Evolutionary conservation across 2,329 filamentous ascomycete genomes (phyloP).

Genomic region (Salinomyces thailandicus): DNA sequence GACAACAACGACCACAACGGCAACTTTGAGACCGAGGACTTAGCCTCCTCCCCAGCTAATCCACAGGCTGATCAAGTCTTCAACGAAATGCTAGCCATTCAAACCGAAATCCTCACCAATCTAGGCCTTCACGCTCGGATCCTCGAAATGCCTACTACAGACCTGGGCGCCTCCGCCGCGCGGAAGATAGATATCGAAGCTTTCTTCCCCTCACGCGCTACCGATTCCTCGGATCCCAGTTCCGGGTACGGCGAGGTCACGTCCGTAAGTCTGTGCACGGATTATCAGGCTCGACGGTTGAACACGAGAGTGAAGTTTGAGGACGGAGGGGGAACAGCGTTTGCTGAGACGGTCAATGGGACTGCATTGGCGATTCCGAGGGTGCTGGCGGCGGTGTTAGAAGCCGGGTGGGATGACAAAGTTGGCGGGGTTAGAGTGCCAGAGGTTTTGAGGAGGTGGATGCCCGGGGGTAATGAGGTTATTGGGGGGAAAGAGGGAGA

Average conservation of each 20-base stretch:
- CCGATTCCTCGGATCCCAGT: conserved; percentile 42
- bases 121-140: conserved; percentile 78
- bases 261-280: conserved; percentile 79
- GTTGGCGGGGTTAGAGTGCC: conserved; percentile 61
- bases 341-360: conserved; percentile 86
- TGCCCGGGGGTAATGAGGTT: conserved; percentile 39
- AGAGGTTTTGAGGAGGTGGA: conserved; percentile 68
- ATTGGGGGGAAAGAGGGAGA: conserved; percentile 6
- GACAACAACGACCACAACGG: no score
- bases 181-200: conserved; percentile 91
- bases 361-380: conserved; percentile 87
- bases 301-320: conserved; percentile 57
- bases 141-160: conserved; percentile 80
- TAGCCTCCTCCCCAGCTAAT: not conserved
- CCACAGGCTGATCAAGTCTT: conserved; percentile 50
- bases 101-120: conserved; percentile 67
- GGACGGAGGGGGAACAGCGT: conserved; percentile 43
- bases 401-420: conserved; percentile 77
- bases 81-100: conserved; percentile 75
- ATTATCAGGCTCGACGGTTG: conserved; percentile 81
- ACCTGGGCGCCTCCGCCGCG: conserved; percentile 78
- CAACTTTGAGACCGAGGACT: conserved; percentile 18
- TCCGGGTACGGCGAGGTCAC: conserved; percentile 86
- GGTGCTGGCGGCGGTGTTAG: conserved; percentile 77
- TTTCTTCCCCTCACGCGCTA: conserved; percentile 72